Evolutionary conservation across 768 basidiomycete genomes (phyloP).

Genomic region (Cystoderma amianthinum): DNA sequence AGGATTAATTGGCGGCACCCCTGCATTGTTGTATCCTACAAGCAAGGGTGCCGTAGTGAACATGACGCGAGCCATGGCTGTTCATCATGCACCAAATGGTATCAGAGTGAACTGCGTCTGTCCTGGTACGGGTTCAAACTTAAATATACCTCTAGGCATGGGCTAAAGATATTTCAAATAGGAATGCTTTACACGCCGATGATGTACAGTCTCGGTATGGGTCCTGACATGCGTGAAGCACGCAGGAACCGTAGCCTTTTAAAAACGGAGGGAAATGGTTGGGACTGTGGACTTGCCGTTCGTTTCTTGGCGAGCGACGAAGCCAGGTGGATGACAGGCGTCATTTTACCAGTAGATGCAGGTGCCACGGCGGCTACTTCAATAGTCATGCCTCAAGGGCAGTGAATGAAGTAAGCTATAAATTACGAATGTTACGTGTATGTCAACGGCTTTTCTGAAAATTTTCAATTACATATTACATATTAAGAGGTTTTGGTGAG

Average conservation of each 20-base stretch:
- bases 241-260: slow-evolving; percentile 27
- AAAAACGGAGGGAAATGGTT: slow-evolving; percentile 35
- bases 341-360: slow-evolving; percentile 32
- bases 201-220: slow-evolving; percentile 28
- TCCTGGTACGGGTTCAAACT: slow-evolving; percentile 18
- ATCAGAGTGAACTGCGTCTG: slow-evolving; percentile 35
- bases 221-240: slow-evolving; percentile 25
- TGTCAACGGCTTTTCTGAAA: no score
- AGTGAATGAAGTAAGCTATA: slow-evolving; percentile 1
- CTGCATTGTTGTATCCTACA: slow-evolving; percentile 32
- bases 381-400: no score
- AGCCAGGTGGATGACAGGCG: slow-evolving; percentile 36
- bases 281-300: slow-evolving; percentile 32
- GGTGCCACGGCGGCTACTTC: slow-evolving; percentile 29
- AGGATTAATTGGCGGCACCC: slow-evolving; percentile 28
- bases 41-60: slow-evolving; percentile 36
- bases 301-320: slow-evolving; percentile 34
- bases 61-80: slow-evolving; percentile 38
- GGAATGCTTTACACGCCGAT: slow-evolving; percentile 36
- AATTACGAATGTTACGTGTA: no score
- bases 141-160: no score
- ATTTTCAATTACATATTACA: no score
- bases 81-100: slow-evolving; percentile 29
- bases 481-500: neutral
- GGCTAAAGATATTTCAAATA: no score